Evolutionary conservation across 805 yeast species (phyloP).

Genomic region (Maudiozyma serrabonitensis): DNA sequence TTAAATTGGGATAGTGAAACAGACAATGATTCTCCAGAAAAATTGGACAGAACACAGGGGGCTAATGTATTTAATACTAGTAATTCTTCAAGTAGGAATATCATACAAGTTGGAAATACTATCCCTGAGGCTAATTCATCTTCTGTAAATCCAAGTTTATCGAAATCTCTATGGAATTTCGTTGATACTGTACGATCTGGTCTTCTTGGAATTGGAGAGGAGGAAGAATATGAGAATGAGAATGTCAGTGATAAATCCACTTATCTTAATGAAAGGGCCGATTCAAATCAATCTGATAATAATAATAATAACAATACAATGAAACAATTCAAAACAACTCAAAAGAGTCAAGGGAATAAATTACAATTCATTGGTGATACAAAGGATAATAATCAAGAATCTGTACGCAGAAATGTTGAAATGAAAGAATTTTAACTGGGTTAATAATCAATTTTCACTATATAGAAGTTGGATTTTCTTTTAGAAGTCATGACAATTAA

Average conservation of each 20-base stretch:
- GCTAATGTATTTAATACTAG: neutral
- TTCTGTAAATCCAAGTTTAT: constrained; percentile 24
- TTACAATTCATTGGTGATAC: constrained; percentile 7
- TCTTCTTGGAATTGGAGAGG: constrained; percentile 30
- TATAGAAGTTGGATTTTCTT: too few species aligned
- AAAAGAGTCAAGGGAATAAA: constrained; percentile 5
- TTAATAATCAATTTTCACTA: neutral
- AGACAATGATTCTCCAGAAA: constrained; percentile 12
- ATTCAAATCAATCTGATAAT: neutral
- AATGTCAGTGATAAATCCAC: neutral
- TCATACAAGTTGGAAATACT: neutral
- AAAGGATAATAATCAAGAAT: neutral
- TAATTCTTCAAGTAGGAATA: neutral
- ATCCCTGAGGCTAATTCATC: neutral
- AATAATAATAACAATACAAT: neutral
- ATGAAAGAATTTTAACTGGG: constrained; percentile 4
- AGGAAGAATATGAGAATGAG: constrained; percentile 7
- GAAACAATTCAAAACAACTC: constrained; percentile 10
- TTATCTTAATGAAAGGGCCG: neutral
- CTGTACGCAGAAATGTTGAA: constrained; percentile 4
- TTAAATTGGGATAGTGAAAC: constrained; percentile 27
- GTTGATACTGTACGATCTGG: constrained; percentile 41
- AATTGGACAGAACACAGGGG: neutral
- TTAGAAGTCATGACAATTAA: neutral
- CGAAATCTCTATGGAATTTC: constrained; percentile 40